Evolutionary conservation across 768 basidiomycete genomes (phyloP).

Genomic region (Cubamyces sp.): DNA sequence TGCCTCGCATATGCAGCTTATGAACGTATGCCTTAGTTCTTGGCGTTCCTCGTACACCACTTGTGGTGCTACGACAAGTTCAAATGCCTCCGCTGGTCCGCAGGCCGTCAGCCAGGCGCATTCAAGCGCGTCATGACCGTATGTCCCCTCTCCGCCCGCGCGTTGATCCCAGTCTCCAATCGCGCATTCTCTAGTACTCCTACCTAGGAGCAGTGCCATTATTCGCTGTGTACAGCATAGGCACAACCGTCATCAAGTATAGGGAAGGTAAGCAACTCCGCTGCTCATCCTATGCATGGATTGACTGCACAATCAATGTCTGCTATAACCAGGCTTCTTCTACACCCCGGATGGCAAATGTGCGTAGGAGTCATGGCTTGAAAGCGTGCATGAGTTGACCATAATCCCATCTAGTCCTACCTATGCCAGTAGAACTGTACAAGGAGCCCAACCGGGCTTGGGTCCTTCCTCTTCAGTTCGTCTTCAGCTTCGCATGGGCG

Average conservation of each 20-base stretch:
- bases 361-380: conserved; percentile 25
- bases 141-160: conserved; percentile 33
- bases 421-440: conserved; percentile 62
- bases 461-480: conserved; percentile 71
- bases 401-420: conserved; percentile 40
- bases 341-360: conserved; percentile 37
- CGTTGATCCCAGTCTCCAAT: neutral
- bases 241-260: conserved; percentile 69
- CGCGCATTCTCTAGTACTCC: conserved; percentile 56
- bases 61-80: conserved; percentile 84
- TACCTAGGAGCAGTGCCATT: conserved; percentile 73
- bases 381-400: neutral
- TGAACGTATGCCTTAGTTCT: conserved; percentile 46
- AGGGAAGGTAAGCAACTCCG: conserved; percentile 59
- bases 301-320: conserved; percentile 12
- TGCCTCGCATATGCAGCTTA: conserved; percentile 10
- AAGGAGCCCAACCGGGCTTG: conserved; percentile 46
- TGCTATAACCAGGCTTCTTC: conserved; percentile 43
- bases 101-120: conserved; percentile 78
- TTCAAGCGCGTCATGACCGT: conserved; percentile 94
- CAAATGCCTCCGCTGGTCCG: conserved; percentile 73
- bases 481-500: conserved; percentile 75
- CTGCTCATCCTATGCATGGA: conserved; percentile 14
- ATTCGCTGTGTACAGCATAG: conserved; percentile 64
- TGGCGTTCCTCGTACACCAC: conserved; percentile 67